These are phyloP conservation scores for Diospyros kaki DNA, from an alignment of 148 eudicot species.

Conservation along the genomic window DNA sequence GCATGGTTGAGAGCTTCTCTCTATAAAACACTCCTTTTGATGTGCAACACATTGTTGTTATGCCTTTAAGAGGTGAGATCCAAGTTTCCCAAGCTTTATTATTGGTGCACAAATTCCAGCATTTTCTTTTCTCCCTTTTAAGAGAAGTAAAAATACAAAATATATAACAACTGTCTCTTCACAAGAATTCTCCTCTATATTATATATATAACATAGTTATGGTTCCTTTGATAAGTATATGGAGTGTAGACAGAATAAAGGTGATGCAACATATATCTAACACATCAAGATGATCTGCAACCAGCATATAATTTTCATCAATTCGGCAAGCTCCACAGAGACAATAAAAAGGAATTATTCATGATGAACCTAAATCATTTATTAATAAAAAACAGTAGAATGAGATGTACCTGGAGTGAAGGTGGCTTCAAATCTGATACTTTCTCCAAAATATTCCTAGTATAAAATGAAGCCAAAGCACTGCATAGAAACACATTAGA, in stretches of 20 bases:
- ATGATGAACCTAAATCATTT: neutral
- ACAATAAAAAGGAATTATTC: neutral
- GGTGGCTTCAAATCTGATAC: slow-evolving; percentile 74
- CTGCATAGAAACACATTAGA: slow-evolving; percentile 41
- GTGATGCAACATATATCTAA: neutral
- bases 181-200: neutral
- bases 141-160: neutral
- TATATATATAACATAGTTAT: too few species aligned
- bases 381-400: slow-evolving; percentile 3
- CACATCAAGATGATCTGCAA: neutral
- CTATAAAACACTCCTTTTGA: too few species aligned
- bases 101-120: neutral
- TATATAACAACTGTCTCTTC: too few species aligned
- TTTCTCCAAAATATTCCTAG: slow-evolving; percentile 75
- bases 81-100: too few species aligned
- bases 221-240: neutral
- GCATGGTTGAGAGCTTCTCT: too few species aligned
- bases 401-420: slow-evolving; percentile 64
- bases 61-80: too few species aligned
- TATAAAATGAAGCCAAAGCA: slow-evolving; percentile 91
- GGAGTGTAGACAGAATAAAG: neutral
- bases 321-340: neutral
- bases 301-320: neutral
- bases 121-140: too few species aligned
- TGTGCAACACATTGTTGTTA: too few species aligned